phyloP scores from a whole-genome alignment of 768 basidiomycete genomes.

The Exsudoporus frostii region DNA sequence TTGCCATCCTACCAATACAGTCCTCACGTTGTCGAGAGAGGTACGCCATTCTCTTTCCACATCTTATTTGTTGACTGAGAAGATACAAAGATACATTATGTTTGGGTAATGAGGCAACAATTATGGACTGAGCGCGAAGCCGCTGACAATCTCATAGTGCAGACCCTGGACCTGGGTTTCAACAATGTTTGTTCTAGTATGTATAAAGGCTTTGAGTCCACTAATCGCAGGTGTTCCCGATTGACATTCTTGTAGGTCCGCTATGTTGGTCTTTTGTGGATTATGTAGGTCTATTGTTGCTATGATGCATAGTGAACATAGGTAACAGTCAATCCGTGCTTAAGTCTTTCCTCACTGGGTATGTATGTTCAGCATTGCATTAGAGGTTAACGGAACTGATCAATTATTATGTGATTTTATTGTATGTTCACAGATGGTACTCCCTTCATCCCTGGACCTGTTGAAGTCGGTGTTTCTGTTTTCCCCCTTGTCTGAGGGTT shows the following conservation, averaged over 20 bases:
- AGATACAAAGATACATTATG: constrained; percentile 2
- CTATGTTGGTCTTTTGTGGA: too few relatives aligned
- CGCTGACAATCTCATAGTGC: not conserved
- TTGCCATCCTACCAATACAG: not conserved
- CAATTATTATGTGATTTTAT: too few relatives aligned
- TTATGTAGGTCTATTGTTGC: too few relatives aligned
- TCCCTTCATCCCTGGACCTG: too few relatives aligned
- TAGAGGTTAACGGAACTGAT: too few relatives aligned
- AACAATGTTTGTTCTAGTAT: not conserved
- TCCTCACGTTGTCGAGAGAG: constrained; percentile 7
- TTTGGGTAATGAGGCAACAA: constrained; percentile 6
- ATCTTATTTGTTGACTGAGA: not conserved
- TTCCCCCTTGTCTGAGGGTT: not conserved
- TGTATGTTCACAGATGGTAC: too few relatives aligned
- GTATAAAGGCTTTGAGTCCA: too few relatives aligned
- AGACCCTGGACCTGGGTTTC: constrained; percentile 4
- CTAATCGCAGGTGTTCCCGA: too few relatives aligned
- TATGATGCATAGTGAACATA: too few relatives aligned
- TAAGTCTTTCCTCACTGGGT: not conserved
- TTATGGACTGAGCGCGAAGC: not conserved
- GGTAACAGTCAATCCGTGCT: too few relatives aligned
- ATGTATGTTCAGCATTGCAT: not conserved
- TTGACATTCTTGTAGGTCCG: too few relatives aligned
- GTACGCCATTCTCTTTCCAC: not conserved
- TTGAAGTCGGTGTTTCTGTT: too few relatives aligned